These are phyloP conservation scores for Citrus inodora DNA, from an alignment of 345 rosid genomes.

Conservation along the genomic window DNA sequence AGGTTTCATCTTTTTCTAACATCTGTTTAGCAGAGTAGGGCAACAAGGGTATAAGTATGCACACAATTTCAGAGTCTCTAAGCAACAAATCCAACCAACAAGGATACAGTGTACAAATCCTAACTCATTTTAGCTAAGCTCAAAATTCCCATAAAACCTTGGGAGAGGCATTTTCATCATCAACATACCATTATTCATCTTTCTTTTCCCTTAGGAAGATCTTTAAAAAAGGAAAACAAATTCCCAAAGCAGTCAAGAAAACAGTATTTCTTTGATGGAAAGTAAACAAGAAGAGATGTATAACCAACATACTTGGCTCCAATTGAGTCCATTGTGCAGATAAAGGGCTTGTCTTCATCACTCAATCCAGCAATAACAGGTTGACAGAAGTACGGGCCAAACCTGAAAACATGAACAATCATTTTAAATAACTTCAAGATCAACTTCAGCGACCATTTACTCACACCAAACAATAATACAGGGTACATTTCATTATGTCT, in stretches of 20 bases:
- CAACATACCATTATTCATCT: background rate
- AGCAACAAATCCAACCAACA: background rate
- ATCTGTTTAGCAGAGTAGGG: background rate
- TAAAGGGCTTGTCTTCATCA: constrained; percentile 91
- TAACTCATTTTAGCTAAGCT: background rate
- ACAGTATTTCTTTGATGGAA: background rate
- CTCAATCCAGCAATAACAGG: constrained; percentile 97
- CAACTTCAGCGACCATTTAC: background rate
- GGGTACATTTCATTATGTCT: background rate
- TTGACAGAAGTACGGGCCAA: constrained; percentile 96
- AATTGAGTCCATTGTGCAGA: constrained; percentile 97
- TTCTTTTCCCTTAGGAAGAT: background rate
- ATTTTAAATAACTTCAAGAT: background rate
- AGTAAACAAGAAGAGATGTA: background rate
- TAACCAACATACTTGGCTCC: constrained; percentile 81
- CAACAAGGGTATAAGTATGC: background rate
- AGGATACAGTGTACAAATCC: background rate
- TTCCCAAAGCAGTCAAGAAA: background rate
- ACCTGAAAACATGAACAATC: constrained; percentile 40
- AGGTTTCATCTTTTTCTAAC: background rate
- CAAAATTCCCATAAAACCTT: background rate
- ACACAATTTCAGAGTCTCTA: background rate
- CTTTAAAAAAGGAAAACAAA: background rate
- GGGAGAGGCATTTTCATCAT: background rate
- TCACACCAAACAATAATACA: background rate